Conservation (phyloP, 208 protist genomes). For the Herpetomonas samuelpessoai region DNA sequence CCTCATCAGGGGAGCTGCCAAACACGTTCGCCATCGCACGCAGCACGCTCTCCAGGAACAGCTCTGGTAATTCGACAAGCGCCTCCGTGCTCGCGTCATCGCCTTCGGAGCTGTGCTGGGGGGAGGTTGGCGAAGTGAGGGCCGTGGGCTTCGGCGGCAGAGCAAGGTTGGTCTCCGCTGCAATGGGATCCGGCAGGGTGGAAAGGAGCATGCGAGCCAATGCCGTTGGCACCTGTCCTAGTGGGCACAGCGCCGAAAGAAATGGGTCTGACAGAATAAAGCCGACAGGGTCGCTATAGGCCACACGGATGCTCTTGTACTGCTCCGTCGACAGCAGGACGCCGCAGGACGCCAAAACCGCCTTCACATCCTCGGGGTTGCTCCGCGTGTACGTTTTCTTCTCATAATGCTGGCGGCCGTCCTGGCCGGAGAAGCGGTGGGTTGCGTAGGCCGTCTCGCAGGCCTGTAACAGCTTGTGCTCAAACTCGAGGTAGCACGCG, state of each 20-base stretch:
- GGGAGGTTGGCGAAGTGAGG: no score
- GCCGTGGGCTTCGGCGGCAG: no score
- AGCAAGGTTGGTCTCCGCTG: neutral
- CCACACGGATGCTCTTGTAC: slow-evolving; percentile 40
- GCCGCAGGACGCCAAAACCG: slow-evolving; percentile 44
- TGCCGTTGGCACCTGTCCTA: neutral
- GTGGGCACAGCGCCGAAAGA: slow-evolving; percentile 25
- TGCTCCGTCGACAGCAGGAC: slow-evolving; percentile 58
- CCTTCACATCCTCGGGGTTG: slow-evolving; percentile 74
- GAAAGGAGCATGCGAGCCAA: slow-evolving; percentile 11
- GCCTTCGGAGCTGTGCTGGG: no score
- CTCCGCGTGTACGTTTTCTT: slow-evolving; percentile 21
- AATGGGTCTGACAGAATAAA: slow-evolving; percentile 61
- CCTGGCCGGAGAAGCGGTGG: neutral
- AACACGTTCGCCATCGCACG: slow-evolving; percentile 23
- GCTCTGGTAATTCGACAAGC: slow-evolving; percentile 7
- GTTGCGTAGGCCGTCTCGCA: slow-evolving; percentile 21
- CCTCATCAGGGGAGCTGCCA: slow-evolving; percentile 10
- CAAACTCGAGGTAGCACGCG: slow-evolving; percentile 47
- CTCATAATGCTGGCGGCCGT: neutral
- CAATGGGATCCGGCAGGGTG: slow-evolving; percentile 4
- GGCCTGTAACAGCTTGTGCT: slow-evolving; percentile 21
- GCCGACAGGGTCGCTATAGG: slow-evolving; percentile 74
- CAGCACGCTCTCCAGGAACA: slow-evolving; percentile 29
- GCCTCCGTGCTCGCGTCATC: no score